These are phyloP conservation scores for Boletus hoseneyae DNA, from an alignment of 1,284 basidiomycete genomes.

Conservation along the genomic window DNA sequence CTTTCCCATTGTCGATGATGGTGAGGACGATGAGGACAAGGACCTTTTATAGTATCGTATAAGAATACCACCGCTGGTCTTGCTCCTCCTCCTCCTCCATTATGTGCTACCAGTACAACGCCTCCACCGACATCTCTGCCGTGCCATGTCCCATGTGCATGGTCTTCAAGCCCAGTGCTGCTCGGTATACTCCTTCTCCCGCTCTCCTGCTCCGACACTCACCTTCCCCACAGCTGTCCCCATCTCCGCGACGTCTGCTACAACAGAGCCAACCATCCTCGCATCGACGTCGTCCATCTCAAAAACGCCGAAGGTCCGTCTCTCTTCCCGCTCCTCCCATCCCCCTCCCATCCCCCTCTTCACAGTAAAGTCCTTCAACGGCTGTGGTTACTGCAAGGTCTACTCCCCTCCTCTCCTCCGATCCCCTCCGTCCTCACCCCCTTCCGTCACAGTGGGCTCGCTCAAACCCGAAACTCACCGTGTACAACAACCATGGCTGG, in stretches of 20 bases:
- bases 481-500: slow-evolving; percentile 71
- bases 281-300: slow-evolving; percentile 68
- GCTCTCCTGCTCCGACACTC: slow-evolving; percentile 9
- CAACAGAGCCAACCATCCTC: slow-evolving; percentile 67
- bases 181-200: slow-evolving; percentile 41
- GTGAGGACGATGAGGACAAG: slow-evolving; percentile 9
- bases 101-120: slow-evolving; percentile 73
- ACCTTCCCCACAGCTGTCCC: slow-evolving; percentile 52
- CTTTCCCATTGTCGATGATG: slow-evolving; percentile 76
- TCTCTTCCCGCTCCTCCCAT: slow-evolving; percentile 10
- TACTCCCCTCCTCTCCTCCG: slow-evolving; percentile 24
- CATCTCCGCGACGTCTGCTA: slow-evolving; percentile 70
- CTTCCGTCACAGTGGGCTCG: slow-evolving; percentile 58
- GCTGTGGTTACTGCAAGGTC: slow-evolving; percentile 84
- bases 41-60: slow-evolving; percentile 37
- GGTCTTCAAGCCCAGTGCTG: slow-evolving; percentile 60
- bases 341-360: slow-evolving; percentile 7
- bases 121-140: slow-evolving; percentile 56
- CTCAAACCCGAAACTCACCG: slow-evolving; percentile 50
- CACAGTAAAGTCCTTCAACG: slow-evolving; percentile 74
- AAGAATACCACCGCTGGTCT: slow-evolving; percentile 31
- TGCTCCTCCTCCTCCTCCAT: slow-evolving; percentile 24
- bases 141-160: slow-evolving; percentile 78
- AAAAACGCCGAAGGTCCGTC: slow-evolving; percentile 78
- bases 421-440: slow-evolving; percentile 27